Conservation (phyloP, 129 eudicot species). For the Pittosporum tobira region DNA sequence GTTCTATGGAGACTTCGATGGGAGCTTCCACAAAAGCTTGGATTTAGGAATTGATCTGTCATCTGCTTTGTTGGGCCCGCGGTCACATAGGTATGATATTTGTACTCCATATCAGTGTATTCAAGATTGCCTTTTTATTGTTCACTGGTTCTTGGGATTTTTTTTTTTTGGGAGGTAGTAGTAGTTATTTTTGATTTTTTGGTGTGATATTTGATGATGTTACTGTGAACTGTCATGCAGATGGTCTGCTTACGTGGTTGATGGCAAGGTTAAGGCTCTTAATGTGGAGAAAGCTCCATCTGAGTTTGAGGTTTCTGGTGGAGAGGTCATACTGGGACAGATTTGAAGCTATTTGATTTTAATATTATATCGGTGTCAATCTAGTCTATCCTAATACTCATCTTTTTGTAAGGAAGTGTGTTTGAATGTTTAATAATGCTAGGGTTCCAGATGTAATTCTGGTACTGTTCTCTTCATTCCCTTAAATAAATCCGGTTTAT, state of each 20-base stretch:
- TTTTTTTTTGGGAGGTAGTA: not conserved
- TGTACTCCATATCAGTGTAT: not conserved
- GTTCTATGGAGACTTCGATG: slow-evolving; percentile 91
- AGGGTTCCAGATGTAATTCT: not conserved
- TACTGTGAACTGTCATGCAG: slow-evolving; percentile 19
- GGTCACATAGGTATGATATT: slow-evolving; percentile 58
- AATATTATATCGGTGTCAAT: not conserved
- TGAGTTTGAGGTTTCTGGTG: slow-evolving; percentile 90
- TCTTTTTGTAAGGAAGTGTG: not conserved
- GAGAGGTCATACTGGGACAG: slow-evolving; percentile 66
- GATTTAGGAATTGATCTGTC: slow-evolving; percentile 66
- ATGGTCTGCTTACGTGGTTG: slow-evolving; percentile 95
- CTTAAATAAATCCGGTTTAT: no score
- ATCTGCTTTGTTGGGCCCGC: slow-evolving; percentile 80
- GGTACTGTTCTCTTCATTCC: not conserved
- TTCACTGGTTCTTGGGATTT: no score
- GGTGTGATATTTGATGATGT: not conserved
- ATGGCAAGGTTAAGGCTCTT: slow-evolving; percentile 75
- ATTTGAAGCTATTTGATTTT: slow-evolving; percentile 20
- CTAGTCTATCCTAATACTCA: no score
- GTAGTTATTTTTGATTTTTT: no score
- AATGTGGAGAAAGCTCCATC: slow-evolving; percentile 93
- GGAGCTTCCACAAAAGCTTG: slow-evolving; percentile 83
- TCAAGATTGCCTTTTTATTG: not conserved
- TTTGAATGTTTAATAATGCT: not conserved